Evolutionary conservation across 2,329 filamentous ascomycete species (phyloP).

Genomic region (Dactylella cylindrospora): DNA sequence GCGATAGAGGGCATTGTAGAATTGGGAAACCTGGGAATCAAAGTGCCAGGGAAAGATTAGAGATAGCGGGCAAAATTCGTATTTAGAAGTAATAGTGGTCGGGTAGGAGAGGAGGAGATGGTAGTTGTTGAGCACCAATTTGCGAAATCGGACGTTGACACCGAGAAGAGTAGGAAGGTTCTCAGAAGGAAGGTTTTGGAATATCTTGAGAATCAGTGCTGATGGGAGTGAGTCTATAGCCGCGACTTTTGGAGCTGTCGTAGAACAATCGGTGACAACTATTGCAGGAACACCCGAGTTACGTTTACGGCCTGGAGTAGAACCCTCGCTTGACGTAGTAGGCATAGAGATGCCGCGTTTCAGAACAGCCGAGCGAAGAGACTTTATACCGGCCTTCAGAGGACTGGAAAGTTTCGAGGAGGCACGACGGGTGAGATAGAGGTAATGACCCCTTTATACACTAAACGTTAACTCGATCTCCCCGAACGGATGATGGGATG

Average conservation of each 20-base stretch:
- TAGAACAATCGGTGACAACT: background rate
- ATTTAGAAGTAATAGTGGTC: constrained; percentile 7
- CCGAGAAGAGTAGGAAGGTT: constrained; percentile 6
- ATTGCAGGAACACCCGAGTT: background rate
- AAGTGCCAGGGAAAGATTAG: constrained; percentile 7
- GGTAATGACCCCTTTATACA: constrained; percentile 13
- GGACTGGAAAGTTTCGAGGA: background rate
- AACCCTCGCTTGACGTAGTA: background rate
- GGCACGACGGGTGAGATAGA: constrained; percentile 2
- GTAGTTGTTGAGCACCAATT: constrained; percentile 19
- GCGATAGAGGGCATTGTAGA: constrained; percentile 10
- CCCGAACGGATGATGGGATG: no score
- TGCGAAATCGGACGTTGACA: background rate
- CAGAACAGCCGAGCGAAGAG: background rate
- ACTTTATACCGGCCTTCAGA: background rate
- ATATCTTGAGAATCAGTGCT: constrained; percentile 4
- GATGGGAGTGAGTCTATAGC: background rate
- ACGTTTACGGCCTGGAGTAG: background rate
- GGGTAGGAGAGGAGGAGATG: constrained; percentile 24
- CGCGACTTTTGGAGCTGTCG: background rate
- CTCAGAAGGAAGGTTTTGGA: background rate
- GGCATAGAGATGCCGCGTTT: background rate
- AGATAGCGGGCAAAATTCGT: constrained; percentile 10
- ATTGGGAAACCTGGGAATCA: background rate
- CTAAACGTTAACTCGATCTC: background rate